A percentile compares a stretch with the other conserved stretches of the same genome.
Conservation (phyloP, 1,139 yeast species). For the Suhomyces anneliseae region DNA sequence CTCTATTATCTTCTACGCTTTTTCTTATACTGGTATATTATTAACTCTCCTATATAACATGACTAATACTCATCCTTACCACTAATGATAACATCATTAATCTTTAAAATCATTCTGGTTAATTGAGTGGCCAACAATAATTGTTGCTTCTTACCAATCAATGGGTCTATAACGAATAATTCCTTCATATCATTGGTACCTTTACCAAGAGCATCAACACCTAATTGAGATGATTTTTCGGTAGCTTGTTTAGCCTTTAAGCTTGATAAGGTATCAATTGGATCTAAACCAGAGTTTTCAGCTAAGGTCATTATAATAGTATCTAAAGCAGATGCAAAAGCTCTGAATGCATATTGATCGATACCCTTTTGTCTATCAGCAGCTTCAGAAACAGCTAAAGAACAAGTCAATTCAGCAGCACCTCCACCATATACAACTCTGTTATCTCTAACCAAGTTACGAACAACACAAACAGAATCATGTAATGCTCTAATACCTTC, state of each 20-base stretch:
- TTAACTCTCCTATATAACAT: no score
- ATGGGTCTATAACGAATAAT: constrained; percentile 92
- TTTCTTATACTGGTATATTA: no score
- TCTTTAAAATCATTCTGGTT: constrained; percentile 95
- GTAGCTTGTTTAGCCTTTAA: constrained; percentile 84
- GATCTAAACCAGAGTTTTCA: constrained; percentile 92
- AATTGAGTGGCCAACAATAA: constrained; percentile 91
- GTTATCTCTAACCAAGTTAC: constrained; percentile 88
- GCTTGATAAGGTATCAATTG: constrained; percentile 83
- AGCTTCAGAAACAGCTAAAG: constrained; percentile 85
- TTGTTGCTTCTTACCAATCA: constrained; percentile 96
- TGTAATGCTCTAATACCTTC: constrained; percentile 96
- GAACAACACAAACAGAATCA: constrained; percentile 95
- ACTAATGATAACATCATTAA: constrained; percentile 90
- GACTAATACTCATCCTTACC: constrained; percentile 74
- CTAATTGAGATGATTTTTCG: constrained; percentile 69
- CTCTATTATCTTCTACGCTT: no score
- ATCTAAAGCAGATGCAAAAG: constrained; percentile 89
- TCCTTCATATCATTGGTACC: constrained; percentile 92
- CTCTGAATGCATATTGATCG: constrained; percentile 97
- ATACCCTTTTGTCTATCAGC: constrained; percentile 94
- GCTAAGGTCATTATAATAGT: constrained; percentile 93
- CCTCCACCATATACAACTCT: constrained; percentile 99
- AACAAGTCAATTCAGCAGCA: constrained; percentile 93
- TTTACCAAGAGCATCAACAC: constrained; percentile 90